Evolutionary conservation across 2,329 filamentous ascomycete species (phyloP), one percentile per base, ranked within the genome.

Genomic region (Epichloe glyceriae): DNA sequence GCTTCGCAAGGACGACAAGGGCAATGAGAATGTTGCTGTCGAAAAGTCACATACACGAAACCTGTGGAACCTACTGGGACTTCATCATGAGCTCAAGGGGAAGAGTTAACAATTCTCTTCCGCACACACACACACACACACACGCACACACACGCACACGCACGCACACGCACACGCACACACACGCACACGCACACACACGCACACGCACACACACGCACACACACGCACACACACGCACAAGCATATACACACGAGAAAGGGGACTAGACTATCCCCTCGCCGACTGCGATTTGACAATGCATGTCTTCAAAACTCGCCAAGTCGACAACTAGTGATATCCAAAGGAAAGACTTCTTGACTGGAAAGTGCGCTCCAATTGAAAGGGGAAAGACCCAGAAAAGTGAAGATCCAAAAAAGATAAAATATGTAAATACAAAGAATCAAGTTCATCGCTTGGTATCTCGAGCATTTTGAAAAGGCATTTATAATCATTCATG

Each of bases 11-110:
- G 85, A 88, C 60, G 82, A 79, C 51, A 83, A 86, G 57, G 86
- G 86, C 15, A 79, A 79, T 37, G 86, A 90, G 67, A 88, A 83
- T 53, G 86, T 91, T 44, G 84, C 83, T 15, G 86, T 91, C 41
- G 86, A 91, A 67, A 91, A 72, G 85, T 91, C 55, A 89, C 86
- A 47, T 91, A 86, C 67, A 86, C 86, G 60, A 90, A 89, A 72
- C 83, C 83, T 39, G 79, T 82, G 51, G 76, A 81, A 58, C 75
- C 79, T 35, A 71, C 73, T 47, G 71, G 69, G 19, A 66, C 70
- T 49, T 73, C 75, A 62, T 79, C 70, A 73, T 70, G 60, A 64
- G 19, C n/a, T n/a, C 10, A 39, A 38, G 40, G 17, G n/a, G 22
- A 30, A 30, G n/a, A 14, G 17, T 17, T 4, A 15, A 39, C 5